Conservation (phyloP, 805 yeast species). For the Schwanniomyces yamadae region DNA sequence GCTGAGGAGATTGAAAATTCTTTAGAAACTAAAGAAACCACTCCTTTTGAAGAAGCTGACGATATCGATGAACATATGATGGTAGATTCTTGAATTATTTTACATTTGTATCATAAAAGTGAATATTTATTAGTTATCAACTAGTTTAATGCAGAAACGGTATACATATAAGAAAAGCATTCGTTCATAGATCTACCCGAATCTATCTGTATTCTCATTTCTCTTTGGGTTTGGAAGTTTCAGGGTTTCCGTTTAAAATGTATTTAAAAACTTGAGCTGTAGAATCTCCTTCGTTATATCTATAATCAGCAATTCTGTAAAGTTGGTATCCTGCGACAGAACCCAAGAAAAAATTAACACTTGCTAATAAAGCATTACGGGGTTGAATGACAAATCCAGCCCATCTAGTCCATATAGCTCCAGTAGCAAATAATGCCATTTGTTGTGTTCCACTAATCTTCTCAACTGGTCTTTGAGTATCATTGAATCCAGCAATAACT, state of each 20-base stretch:
- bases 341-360: constrained; percentile 92
- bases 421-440: constrained; percentile 84
- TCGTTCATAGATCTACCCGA: no score
- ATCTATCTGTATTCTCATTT: no score
- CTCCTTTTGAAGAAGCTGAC: constrained; percentile 5
- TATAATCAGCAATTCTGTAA: constrained; percentile 65
- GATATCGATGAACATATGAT: constrained; percentile 8
- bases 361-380: constrained; percentile 80
- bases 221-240: constrained; percentile 5
- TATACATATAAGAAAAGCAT: no score
- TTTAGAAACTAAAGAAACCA: constrained; percentile 7
- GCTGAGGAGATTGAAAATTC: constrained; percentile 9
- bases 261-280: constrained; percentile 56
- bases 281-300: constrained; percentile 63
- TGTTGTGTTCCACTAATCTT: constrained; percentile 88
- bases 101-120: no score
- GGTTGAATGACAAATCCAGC: constrained; percentile 86
- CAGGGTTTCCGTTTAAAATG: constrained; percentile 49
- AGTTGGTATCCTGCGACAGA: constrained; percentile 87
- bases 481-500: constrained; percentile 89
- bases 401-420: constrained; percentile 98
- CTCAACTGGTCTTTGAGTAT: constrained; percentile 87
- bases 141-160: no score
- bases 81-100: no score
- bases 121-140: no score